Evolutionary conservation across 257 asterid species (phyloP).

Genomic region (Solanum bukasovii): DNA sequence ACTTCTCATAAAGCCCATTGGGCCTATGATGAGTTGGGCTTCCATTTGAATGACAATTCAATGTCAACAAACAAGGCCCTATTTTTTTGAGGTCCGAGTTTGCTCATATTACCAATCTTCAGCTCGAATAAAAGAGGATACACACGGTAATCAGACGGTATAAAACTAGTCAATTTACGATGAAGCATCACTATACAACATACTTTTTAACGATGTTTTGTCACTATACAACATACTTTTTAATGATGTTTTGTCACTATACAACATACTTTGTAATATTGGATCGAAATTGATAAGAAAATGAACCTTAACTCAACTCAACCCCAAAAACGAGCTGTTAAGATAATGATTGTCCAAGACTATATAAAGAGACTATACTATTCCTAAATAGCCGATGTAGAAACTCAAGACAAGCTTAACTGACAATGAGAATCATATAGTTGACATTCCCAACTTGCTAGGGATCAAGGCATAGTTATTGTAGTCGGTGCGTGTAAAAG

Average conservation of each 20-base stretch:
- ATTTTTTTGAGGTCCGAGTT: neutral
- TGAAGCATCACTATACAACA: neutral
- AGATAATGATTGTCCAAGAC: too few relatives aligned
- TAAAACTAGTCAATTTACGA: neutral
- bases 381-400: neutral
- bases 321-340: rapidly evolving
- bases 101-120: neutral
- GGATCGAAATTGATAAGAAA: rapidly evolving
- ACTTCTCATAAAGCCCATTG: neutral
- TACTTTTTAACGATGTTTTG: neutral
- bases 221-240: neutral
- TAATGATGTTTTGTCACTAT: neutral
- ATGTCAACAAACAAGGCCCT: neutral
- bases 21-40: neutral
- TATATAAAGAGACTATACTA: neutral
- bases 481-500: neutral
- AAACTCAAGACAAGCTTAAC: neutral
- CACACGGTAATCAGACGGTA: rapidly evolving
- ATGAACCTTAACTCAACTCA: neutral
- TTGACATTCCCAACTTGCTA: neutral
- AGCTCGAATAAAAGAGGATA: neutral
- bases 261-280: neutral
- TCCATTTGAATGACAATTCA: neutral
- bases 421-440: neutral
- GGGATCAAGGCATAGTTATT: neutral